phyloP scores from a whole-genome alignment of 1,284 basidiomycete species.

The Sporisorium scitamineum region DNA sequence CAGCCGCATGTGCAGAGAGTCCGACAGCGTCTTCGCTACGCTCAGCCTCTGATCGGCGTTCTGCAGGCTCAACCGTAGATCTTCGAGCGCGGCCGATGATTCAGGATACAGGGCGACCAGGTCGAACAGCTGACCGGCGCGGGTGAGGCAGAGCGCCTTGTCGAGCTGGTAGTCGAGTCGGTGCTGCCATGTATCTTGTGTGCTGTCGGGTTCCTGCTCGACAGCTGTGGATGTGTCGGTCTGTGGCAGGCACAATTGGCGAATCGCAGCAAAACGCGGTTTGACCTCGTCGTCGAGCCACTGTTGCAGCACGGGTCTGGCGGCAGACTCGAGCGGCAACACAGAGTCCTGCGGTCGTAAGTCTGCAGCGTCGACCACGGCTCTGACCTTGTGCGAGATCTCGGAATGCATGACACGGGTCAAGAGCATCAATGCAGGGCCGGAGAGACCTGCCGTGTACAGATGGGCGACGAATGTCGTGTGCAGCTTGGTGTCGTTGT shows the following conservation, averaged over 20 bases:
- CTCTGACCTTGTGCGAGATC: constrained; percentile 37
- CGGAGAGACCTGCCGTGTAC: constrained; percentile 20
- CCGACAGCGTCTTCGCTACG: constrained; percentile 76
- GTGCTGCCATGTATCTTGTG: constrained; percentile 23
- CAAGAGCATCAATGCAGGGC: constrained; percentile 27
- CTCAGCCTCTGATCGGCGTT: constrained; percentile 69
- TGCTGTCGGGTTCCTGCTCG: constrained; percentile 3
- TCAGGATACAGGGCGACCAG: constrained; percentile 95
- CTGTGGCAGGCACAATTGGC: constrained; percentile 13
- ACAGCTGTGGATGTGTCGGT: not conserved
- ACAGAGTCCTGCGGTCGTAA: constrained; percentile 24
- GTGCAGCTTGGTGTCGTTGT: constrained; percentile 12
- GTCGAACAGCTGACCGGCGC: constrained; percentile 80
- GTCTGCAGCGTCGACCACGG: constrained; percentile 29
- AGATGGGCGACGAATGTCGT: constrained; percentile 28
- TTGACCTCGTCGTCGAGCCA: constrained; percentile 45
- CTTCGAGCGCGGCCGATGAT: constrained; percentile 85
- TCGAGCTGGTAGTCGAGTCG: constrained; percentile 55
- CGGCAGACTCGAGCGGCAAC: constrained; percentile 34
- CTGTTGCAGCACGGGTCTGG: constrained; percentile 26
- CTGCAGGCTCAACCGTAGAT: constrained; percentile 77
- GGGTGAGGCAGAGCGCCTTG: constrained; percentile 46
- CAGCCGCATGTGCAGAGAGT: constrained; percentile 76
- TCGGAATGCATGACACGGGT: constrained; percentile 34
- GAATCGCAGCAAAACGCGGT: constrained; percentile 36